Base-by-base conservation (phyloP, 805 yeast species). In the Candida vaughaniae region DNA sequence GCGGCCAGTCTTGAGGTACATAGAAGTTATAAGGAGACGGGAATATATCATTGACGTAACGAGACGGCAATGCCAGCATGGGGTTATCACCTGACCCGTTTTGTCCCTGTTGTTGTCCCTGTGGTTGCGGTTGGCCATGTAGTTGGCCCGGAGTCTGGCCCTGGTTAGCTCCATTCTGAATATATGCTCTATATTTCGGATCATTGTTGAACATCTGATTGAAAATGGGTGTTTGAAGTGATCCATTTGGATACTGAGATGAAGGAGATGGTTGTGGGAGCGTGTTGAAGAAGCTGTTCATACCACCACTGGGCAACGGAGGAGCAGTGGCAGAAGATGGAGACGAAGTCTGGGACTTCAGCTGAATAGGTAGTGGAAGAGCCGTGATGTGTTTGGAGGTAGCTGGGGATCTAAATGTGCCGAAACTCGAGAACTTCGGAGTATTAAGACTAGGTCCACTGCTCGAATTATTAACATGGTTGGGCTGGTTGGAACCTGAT, bases 1-100 rank as follows among this genome's bases (percentile, higher is more conserved):
- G 38, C 10, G 64, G 63, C 73, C 73, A 68, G 33, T 68, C 73
- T 31, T 65, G 73, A 2, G 77, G 70, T 5, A 80, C 75, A 49
- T 83, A 85, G 47, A 80, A 79, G 44, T 77, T 83, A n/a, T 80
- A 75, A 0, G 96, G 96, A 5, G 91, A 83, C 20, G 89, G 90
- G 50, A 86, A 78, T 53, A 82, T 66, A 49, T 85, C 95, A 41
- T 73, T 73, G 28, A 84, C 78, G 49, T 80, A 85, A 35, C 84
- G 69, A 2, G 85, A 77, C 2, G 95, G 90, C 16, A 85, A 62
- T 0, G 79, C 81, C 5, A 83, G 82, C 3, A 83, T 58, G 3
- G 90, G 87, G 0, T 89, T 80, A 42, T 82, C 88, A 26, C 82
- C 66, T 10, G 33, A 17, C 51, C 33, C 34, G 12, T 12, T 5